Conservation (phyloP, 1,284 basidiomycete species). For the Trametes pubescens region DNA sequence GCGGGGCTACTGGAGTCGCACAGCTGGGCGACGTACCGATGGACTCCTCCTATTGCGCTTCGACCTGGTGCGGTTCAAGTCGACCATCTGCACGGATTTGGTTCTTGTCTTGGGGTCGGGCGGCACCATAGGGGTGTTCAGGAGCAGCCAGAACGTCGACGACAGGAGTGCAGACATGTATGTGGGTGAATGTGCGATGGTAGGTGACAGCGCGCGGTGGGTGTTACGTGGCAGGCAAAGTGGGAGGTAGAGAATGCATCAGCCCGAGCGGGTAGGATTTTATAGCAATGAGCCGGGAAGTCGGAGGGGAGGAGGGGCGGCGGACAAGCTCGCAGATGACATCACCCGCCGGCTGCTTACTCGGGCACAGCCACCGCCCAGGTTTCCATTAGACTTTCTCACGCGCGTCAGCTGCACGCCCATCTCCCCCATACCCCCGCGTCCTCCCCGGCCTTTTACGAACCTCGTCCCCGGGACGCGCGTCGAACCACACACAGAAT, state of each 20-base stretch:
- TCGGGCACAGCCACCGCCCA: conserved; percentile 16
- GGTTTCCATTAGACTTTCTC: neutral
- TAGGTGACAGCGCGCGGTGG: neutral
- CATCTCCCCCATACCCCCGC: conserved; percentile 2
- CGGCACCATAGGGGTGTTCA: conserved; percentile 39
- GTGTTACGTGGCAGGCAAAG: neutral
- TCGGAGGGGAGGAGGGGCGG: neutral
- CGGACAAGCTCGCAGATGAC: conserved; percentile 11
- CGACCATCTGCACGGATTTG: conserved; percentile 27
- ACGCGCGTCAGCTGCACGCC: conserved; percentile 2
- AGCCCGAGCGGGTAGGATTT: neutral
- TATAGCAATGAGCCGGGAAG: neutral
- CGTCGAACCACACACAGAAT: neutral
- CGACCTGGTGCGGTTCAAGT: conserved; percentile 1
- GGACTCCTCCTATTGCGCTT: neutral
- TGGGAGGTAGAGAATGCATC: neutral
- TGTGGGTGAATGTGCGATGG: neutral
- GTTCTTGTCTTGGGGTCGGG: conserved; percentile 25
- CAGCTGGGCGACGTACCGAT: neutral
- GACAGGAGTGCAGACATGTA: conserved; percentile 22
- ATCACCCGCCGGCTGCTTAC: conserved; percentile 13
- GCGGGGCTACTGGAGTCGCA: neutral
- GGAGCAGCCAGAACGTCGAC: conserved; percentile 34
- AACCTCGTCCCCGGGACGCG: neutral
- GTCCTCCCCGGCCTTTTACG: conserved; percentile 3